Evolutionary conservation across 176 grass and related monocot genomes (phyloP).

Genomic region (Melocanna baccifera): DNA sequence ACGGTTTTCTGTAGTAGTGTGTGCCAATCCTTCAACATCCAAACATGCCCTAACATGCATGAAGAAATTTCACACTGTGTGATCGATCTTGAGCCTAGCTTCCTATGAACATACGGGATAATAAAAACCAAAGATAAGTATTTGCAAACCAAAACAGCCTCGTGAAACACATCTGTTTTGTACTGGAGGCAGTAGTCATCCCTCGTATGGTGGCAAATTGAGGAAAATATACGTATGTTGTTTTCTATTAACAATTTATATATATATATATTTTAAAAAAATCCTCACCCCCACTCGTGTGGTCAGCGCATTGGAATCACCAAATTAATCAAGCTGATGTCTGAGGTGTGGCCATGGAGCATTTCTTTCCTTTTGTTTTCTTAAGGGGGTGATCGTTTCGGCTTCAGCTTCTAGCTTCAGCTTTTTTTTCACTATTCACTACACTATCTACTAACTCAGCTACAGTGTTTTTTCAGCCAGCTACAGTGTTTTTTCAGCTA

Average conservation of each 20-base stretch:
- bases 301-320: constrained; percentile 5
- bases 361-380: neutral
- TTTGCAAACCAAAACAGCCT: neutral
- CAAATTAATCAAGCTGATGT: neutral
- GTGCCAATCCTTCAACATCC: neutral
- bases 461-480: too few relatives aligned
- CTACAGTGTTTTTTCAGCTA: too few relatives aligned
- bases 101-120: too few relatives aligned
- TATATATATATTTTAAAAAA: neutral
- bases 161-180: neutral
- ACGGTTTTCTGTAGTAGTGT: too few relatives aligned
- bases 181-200: neutral
- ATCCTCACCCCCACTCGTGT: neutral
- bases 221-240: neutral
- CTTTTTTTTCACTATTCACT: too few relatives aligned
- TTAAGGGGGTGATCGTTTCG: too few relatives aligned
- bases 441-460: too few relatives aligned
- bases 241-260: neutral
- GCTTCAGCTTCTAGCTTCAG: too few relatives aligned
- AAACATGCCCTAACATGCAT: neutral
- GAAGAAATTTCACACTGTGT: neutral
- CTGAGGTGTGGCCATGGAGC: neutral
- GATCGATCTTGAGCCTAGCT: neutral
- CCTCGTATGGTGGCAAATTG: neutral
- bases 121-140: neutral